These are phyloP conservation scores for Kodamaea laetipori DNA, from an alignment of 805 yeast genomes.

Conservation along the genomic window DNA sequence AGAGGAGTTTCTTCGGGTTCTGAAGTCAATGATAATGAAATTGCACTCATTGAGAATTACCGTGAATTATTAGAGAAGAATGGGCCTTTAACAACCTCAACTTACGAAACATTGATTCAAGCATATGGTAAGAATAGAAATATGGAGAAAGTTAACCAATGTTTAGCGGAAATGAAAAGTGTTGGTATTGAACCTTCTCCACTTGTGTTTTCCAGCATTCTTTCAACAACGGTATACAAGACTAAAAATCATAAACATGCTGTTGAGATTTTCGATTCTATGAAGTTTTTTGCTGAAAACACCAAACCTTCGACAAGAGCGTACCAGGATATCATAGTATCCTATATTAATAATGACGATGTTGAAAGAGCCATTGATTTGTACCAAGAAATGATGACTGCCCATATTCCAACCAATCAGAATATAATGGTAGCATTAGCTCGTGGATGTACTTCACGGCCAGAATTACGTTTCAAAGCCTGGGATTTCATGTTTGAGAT, in stretches of 20 bases:
- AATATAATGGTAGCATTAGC: conserved; percentile 56
- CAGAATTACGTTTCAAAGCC: conserved; percentile 53
- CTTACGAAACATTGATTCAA: conserved; percentile 48
- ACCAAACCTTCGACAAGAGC: conserved; percentile 69
- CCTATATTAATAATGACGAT: conserved; percentile 62
- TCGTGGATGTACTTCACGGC: conserved; percentile 62
- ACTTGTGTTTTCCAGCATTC: conserved; percentile 53
- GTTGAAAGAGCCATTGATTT: conserved; percentile 77
- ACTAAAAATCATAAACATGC: conserved; percentile 59
- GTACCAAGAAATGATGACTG: conserved; percentile 62
- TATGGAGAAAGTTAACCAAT: conserved; percentile 40
- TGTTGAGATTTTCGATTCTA: conserved; percentile 71
- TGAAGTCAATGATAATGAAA: conserved; percentile 21
- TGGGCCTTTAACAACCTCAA: conserved; percentile 28
- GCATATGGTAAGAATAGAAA: conserved; percentile 46
- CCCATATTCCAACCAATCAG: conserved; percentile 32
- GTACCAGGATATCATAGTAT: conserved; percentile 70
- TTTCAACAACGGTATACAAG: conserved; percentile 61
- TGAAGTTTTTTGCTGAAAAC: conserved; percentile 72
- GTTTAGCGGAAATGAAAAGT: conserved; percentile 40
- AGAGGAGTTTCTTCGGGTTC: conserved; percentile 32
- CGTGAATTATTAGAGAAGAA: conserved; percentile 26
- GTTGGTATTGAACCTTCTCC: conserved; percentile 44
- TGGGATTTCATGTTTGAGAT: conserved; percentile 80
- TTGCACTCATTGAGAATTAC: conserved; percentile 34